Conservation (phyloP, 129 eudicot species). For the Saussurea involucrata region DNA sequence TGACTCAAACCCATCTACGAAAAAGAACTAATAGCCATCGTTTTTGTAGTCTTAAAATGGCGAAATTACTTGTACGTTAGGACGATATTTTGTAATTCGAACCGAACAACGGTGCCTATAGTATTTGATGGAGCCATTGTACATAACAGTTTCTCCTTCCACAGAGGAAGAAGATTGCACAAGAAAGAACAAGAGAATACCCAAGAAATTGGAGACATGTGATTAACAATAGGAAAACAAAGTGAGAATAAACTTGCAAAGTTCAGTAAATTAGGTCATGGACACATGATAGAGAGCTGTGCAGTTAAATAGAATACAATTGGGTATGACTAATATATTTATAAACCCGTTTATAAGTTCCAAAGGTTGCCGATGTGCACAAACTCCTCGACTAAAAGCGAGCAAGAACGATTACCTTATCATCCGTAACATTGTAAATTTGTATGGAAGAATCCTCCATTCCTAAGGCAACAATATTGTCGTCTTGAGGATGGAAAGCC, state of each 20-base stretch:
- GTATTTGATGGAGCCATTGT: too few relatives aligned
- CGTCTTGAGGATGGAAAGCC: conserved; percentile 91
- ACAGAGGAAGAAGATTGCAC: background rate
- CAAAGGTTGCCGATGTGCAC: background rate
- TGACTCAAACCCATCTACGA: too few relatives aligned
- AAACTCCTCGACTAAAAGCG: background rate
- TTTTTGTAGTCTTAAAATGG: too few relatives aligned
- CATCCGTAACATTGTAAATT: conserved; percentile 74
- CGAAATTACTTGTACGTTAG: too few relatives aligned
- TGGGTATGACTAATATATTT: background rate
- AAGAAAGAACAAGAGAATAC: background rate
- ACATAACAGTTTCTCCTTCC: too few relatives aligned
- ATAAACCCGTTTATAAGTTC: background rate
- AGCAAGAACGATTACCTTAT: conserved; percentile 52
- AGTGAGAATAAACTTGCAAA: background rate
- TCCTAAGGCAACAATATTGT: conserved; percentile 77
- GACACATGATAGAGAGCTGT: background rate
- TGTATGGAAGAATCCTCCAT: conserved; percentile 83
- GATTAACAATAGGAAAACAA: background rate
- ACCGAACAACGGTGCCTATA: too few relatives aligned
- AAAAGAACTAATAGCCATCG: too few relatives aligned
- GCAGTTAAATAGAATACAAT: background rate
- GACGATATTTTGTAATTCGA: too few relatives aligned
- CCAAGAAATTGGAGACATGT: background rate
- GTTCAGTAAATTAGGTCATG: too few relatives aligned